These are phyloP conservation scores for Nevesoporus exiguus DNA, from an alignment of 768 basidiomycete genomes.

Conservation along the genomic window DNA sequence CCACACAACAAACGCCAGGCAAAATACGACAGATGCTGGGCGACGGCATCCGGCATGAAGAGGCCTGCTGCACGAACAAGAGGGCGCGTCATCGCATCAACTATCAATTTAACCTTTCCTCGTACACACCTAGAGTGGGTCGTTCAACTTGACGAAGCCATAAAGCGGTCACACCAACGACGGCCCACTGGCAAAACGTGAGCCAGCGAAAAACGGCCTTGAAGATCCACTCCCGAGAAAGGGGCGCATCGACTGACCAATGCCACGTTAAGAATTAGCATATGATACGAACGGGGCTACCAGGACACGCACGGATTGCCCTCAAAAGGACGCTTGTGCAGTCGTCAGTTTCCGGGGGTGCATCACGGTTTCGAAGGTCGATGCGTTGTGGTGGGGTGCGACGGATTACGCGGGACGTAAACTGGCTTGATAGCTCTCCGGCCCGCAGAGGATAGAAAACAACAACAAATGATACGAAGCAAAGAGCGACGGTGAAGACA, in stretches of 20 bases:
- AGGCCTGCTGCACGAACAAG: background rate
- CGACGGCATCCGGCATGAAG: background rate
- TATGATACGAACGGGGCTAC: background rate
- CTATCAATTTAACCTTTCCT: background rate
- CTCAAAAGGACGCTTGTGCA: constrained; percentile 6
- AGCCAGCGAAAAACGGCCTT: constrained; percentile 8
- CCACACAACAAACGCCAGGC: background rate
- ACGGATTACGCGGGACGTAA: background rate
- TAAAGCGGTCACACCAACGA: background rate
- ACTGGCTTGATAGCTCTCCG: background rate
- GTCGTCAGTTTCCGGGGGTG: background rate
- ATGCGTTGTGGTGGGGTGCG: background rate
- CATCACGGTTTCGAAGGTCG: background rate
- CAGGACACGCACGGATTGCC: constrained; percentile 12
- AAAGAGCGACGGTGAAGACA: background rate
- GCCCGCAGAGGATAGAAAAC: background rate
- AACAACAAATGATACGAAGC: background rate
- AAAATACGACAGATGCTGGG: background rate
- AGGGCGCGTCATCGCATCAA: background rate
- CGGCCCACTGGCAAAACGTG: constrained; percentile 6
- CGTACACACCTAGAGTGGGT: background rate
- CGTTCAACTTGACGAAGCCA: background rate
- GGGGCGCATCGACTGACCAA: constrained; percentile 16
- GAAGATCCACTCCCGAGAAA: constrained; percentile 14
- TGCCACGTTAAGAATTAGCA: background rate